Conservation (phyloP, 2,329 filamentous ascomycete species). For the Neonectria hederae region DNA sequence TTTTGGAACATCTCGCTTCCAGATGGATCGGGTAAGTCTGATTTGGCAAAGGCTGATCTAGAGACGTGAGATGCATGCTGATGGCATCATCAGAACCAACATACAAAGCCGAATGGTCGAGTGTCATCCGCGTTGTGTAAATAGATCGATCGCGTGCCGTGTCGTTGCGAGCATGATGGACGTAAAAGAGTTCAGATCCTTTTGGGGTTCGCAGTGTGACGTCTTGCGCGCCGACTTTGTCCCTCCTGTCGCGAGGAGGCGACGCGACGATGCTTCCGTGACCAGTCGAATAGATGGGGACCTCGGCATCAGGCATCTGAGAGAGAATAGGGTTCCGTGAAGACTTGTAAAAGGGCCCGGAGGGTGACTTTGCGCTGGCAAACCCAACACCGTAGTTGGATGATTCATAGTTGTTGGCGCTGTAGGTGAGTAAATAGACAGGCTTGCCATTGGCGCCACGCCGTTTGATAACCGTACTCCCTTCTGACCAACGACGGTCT, state of each 20-base stretch:
- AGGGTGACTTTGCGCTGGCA: slow-evolving; percentile 44
- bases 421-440: slow-evolving; percentile 41
- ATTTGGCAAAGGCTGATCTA: slow-evolving; percentile 45
- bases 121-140: slow-evolving; percentile 47
- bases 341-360: slow-evolving; percentile 48
- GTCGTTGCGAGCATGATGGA: slow-evolving; percentile 47
- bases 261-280: slow-evolving; percentile 49
- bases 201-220: slow-evolving; percentile 43
- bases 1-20: slow-evolving; percentile 21
- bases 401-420: slow-evolving; percentile 48
- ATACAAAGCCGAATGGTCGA: slow-evolving; percentile 35
- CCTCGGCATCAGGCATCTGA: slow-evolving; percentile 40
- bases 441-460: slow-evolving; percentile 34
- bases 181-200: slow-evolving; percentile 48
- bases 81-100: slow-evolving; percentile 44
- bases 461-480: slow-evolving; percentile 45
- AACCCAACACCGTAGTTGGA: slow-evolving; percentile 51
- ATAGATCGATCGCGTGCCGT: slow-evolving; percentile 42
- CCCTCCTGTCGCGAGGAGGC: slow-evolving; percentile 30
- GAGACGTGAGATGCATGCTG: slow-evolving; percentile 43
- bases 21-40: slow-evolving; percentile 45
- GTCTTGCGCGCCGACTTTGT: slow-evolving; percentile 43
- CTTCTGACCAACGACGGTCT: slow-evolving; percentile 50
- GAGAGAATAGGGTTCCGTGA: slow-evolving; percentile 45
- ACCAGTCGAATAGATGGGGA: slow-evolving; percentile 47